These are phyloP conservation scores for Sclerotinia minor DNA, from an alignment of 2,329 filamentous ascomycete genomes.

Conservation along the genomic window DNA sequence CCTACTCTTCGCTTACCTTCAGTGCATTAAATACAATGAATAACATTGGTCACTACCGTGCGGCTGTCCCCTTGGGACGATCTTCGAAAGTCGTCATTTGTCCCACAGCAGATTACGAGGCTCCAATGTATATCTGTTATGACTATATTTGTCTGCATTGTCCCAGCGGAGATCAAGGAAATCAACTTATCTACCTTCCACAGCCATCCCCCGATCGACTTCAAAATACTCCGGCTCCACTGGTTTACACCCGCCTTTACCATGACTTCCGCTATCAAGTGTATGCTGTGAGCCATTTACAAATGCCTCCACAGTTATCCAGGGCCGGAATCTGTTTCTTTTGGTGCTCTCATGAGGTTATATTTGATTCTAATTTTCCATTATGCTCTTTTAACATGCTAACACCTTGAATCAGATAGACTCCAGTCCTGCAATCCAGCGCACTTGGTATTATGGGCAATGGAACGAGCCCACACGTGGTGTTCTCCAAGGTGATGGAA, in stretches of 20 bases:
- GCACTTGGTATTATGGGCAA: conserved; percentile 3
- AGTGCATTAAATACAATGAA: background rate
- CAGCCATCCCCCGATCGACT: background rate
- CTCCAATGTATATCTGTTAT: background rate
- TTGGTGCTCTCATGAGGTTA: conserved; percentile 12
- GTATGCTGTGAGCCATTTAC: background rate
- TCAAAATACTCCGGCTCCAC: background rate
- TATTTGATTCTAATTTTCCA: background rate
- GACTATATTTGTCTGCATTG: background rate
- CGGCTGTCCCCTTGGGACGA: background rate
- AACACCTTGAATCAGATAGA: background rate
- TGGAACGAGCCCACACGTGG: background rate
- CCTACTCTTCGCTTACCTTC: background rate
- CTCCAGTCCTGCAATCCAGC: background rate
- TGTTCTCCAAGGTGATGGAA: background rate
- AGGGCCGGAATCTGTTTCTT: conserved; percentile 7
- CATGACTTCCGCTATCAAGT: conserved; percentile 2
- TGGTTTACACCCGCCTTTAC: conserved; percentile 5
- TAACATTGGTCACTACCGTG: no score
- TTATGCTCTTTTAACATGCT: background rate
- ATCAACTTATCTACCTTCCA: background rate
- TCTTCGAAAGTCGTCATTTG: background rate
- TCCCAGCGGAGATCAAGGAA: background rate
- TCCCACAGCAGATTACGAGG: background rate
- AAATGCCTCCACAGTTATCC: conserved; percentile 12